phyloP scores from a whole-genome alignment of 495 filamentous ascomycete genomes.

The Astrothelium macrocarpum region DNA sequence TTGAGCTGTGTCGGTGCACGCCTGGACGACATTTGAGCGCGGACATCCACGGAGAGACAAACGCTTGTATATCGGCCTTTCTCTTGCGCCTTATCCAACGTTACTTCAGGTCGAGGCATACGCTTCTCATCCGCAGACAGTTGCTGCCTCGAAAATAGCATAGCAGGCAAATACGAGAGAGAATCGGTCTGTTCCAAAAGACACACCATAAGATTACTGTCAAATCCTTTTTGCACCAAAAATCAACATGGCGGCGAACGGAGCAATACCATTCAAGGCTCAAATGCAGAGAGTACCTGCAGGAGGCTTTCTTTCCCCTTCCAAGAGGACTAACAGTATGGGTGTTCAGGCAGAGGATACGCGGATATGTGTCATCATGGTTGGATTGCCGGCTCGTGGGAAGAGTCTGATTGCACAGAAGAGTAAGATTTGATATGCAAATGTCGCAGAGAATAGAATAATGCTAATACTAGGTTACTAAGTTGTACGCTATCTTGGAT shows the following conservation, averaged over 20 bases:
- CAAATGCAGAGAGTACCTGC: constrained; percentile 27
- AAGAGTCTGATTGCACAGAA: constrained; percentile 97
- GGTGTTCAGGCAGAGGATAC: constrained; percentile 77
- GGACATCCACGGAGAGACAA: background rate
- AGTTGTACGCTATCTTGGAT: constrained; percentile 93
- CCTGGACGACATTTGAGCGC: background rate
- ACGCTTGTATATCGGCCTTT: too few species aligned
- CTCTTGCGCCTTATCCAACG: too few species aligned
- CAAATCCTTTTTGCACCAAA: background rate
- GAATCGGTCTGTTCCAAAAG: too few species aligned
- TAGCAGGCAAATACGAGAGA: too few species aligned
- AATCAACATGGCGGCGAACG: constrained; percentile 20
- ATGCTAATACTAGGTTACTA: background rate
- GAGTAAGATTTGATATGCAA: too few species aligned
- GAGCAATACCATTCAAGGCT: constrained; percentile 18
- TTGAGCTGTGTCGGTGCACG: too few species aligned
- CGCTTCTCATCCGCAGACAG: background rate
- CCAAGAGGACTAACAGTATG: constrained; percentile 42
- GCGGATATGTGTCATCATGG: constrained; percentile 97
- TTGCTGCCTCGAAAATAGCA: too few species aligned
- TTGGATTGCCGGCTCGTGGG: constrained; percentile 86
- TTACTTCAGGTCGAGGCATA: too few species aligned
- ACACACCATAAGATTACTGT: background rate
- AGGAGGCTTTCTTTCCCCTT: constrained; percentile 24
- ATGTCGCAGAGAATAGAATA: too few species aligned